Conservation (phyloP, 306 rosid genomes). For the Prinsepia uniflora region DNA sequence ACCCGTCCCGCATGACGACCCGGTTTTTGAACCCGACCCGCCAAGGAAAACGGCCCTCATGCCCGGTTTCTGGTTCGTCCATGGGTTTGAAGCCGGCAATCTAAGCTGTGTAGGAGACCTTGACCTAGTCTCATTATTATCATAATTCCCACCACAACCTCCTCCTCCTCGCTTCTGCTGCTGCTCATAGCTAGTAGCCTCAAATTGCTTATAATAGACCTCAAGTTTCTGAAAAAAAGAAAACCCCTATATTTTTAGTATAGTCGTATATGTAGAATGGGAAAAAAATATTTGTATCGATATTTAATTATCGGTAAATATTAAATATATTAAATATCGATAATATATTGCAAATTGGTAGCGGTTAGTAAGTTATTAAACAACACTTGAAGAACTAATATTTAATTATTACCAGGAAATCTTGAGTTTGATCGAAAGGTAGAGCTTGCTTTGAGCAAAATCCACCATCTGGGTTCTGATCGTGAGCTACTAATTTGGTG, state of each 20-base stretch:
- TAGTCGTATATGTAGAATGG: neutral
- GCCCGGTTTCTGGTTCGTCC: conserved; percentile 28
- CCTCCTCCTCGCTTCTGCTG: conserved; percentile 27
- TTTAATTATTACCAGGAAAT: conserved; percentile 38
- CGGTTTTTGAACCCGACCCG: conserved; percentile 31
- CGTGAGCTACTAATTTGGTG: neutral
- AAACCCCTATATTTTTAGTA: neutral
- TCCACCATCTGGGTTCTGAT: conserved; percentile 15
- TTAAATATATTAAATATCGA: neutral
- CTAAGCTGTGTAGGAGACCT: conserved; percentile 5
- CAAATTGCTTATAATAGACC: conserved; percentile 14
- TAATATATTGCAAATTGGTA: neutral
- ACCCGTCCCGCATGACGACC: conserved; percentile 63
- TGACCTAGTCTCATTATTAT: neutral
- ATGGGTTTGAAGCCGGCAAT: neutral
- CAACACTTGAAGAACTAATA: neutral
- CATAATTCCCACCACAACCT: conserved; percentile 3
- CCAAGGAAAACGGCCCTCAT: conserved; percentile 40
- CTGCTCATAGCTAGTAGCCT: conserved; percentile 7
- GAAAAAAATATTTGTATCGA: neutral
- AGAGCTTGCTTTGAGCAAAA: conserved; percentile 24
- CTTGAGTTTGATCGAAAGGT: conserved; percentile 41
- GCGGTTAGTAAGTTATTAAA: neutral
- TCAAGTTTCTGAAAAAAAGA: conserved; percentile 4
- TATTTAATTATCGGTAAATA: neutral